Conservation (phyloP, 768 basidiomycete species). For the Harrya chromipes region DNA sequence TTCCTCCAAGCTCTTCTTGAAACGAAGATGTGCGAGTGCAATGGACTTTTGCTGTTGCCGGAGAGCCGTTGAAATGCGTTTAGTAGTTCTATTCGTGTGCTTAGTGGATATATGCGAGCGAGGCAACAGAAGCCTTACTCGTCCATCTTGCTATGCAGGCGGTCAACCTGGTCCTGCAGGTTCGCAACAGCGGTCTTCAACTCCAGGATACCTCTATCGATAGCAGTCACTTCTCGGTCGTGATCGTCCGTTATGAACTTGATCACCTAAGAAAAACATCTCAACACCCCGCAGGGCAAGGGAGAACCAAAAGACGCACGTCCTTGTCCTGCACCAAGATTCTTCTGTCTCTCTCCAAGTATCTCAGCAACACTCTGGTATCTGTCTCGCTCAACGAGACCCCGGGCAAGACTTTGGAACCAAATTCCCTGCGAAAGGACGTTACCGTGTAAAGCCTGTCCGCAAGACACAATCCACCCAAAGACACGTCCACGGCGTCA, state of each 20-base stretch:
- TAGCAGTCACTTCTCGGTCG: slow-evolving; percentile 55
- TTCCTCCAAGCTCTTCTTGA: slow-evolving; percentile 79
- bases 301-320: slow-evolving; percentile 40
- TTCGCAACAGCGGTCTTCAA: slow-evolving; percentile 68
- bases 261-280: slow-evolving; percentile 53
- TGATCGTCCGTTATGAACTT: slow-evolving; percentile 60
- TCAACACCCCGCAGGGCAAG: neutral
- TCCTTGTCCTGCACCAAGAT: slow-evolving; percentile 63
- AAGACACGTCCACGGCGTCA: slow-evolving; percentile 47
- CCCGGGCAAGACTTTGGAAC: slow-evolving; percentile 37
- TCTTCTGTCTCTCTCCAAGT: slow-evolving; percentile 71
- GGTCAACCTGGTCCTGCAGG: slow-evolving; percentile 65
- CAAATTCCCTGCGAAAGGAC: slow-evolving; percentile 61
- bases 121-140: slow-evolving; percentile 45
- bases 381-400: slow-evolving; percentile 59
- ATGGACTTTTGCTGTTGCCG: slow-evolving; percentile 66
- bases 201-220: slow-evolving; percentile 81
- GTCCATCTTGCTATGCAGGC: slow-evolving; percentile 66
- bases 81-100: slow-evolving; percentile 50
- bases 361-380: slow-evolving; percentile 66
- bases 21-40: slow-evolving; percentile 75
- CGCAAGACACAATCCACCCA: slow-evolving; percentile 43
- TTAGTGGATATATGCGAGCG: neutral
- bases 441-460: slow-evolving; percentile 62
- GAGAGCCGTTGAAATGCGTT: slow-evolving; percentile 63